These are phyloP conservation scores for Verticillium albo-atrum DNA, from an alignment of 2,329 filamentous ascomycete species.

Conservation along the genomic window DNA sequence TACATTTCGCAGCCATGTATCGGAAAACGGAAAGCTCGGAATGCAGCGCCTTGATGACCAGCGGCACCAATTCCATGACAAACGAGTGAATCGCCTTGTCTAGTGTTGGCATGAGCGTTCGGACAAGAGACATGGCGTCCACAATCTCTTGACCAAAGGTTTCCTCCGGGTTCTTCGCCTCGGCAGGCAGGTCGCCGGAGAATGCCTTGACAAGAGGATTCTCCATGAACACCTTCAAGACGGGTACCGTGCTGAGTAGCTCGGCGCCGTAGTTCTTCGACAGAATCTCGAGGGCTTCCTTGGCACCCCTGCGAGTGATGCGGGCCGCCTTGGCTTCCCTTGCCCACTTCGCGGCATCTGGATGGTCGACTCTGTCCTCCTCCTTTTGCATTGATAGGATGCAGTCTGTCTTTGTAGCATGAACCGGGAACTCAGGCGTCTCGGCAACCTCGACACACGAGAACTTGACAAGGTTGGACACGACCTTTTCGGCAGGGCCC, in stretches of 20 bases:
- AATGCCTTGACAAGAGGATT: slow-evolving; percentile 74
- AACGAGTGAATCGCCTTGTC: slow-evolving; percentile 71
- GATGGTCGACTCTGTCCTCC: slow-evolving; percentile 89
- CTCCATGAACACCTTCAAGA: slow-evolving; percentile 76
- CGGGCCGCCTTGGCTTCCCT: slow-evolving; percentile 83
- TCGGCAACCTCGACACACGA: slow-evolving; percentile 97
- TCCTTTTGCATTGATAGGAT: slow-evolving; percentile 96
- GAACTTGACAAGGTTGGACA: slow-evolving; percentile 93
- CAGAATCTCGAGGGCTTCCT: slow-evolving; percentile 87
- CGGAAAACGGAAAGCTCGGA: slow-evolving; percentile 87
- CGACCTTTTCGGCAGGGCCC: slow-evolving; percentile 90
- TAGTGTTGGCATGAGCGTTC: slow-evolving; percentile 89
- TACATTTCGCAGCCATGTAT: slow-evolving; percentile 95
- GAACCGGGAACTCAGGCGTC: slow-evolving; percentile 88
- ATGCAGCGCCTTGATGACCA: slow-evolving; percentile 82
- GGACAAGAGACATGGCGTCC: slow-evolving; percentile 87
- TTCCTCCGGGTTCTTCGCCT: slow-evolving; percentile 69
- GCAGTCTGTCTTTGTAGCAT: slow-evolving; percentile 70
- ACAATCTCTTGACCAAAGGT: slow-evolving; percentile 87
- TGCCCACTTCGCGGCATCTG: slow-evolving; percentile 86
- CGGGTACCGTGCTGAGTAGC: slow-evolving; percentile 80
- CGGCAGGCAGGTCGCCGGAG: slow-evolving; percentile 62
- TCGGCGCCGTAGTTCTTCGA: slow-evolving; percentile 72
- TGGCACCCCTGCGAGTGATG: slow-evolving; percentile 87
- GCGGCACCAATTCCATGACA: slow-evolving; percentile 76